Conservation (phyloP, 2,329 filamentous ascomycete genomes). For the Daldinia sp. region DNA sequence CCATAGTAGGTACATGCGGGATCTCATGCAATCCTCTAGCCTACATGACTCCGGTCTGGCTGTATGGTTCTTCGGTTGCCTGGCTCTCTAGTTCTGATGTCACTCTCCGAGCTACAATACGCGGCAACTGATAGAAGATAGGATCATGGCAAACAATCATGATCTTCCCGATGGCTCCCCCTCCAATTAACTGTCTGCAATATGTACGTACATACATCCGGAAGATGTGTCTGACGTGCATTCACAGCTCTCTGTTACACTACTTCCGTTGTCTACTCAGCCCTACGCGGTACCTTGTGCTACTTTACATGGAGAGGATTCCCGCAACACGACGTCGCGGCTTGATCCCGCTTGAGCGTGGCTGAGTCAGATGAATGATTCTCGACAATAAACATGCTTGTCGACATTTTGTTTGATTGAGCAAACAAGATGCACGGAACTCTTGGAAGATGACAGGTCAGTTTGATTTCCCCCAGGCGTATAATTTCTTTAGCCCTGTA, state of each 20-base stretch:
- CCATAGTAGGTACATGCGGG: constrained; percentile 12
- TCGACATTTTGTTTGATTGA: constrained; percentile 15
- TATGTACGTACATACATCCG: constrained; percentile 19
- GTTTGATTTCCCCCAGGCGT: background rate
- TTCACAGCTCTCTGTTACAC: constrained; percentile 34
- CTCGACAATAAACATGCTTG: constrained; percentile 1
- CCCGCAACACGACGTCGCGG: constrained; percentile 17
- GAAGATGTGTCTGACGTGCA: constrained; percentile 38
- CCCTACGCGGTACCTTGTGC: constrained; percentile 35
- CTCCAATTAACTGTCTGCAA: constrained; percentile 11
- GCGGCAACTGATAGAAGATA: background rate
- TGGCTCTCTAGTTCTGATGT: no score
- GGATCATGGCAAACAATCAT: constrained; percentile 2
- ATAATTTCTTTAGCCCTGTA: background rate
- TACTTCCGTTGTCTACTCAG: constrained; percentile 37
- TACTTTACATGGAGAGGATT: constrained; percentile 24
- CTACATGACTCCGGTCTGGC: constrained; percentile 12
- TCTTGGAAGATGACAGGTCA: constrained; percentile 27
- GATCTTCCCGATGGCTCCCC: constrained; percentile 18
- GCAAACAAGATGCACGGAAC: constrained; percentile 5
- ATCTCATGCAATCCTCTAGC: background rate
- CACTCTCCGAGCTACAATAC: constrained; percentile 15
- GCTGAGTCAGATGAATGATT: constrained; percentile 30
- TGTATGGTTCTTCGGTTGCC: no score
- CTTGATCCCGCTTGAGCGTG: constrained; percentile 21